Conservation (phyloP, 306 rosid species). For the Corylus americana region DNA sequence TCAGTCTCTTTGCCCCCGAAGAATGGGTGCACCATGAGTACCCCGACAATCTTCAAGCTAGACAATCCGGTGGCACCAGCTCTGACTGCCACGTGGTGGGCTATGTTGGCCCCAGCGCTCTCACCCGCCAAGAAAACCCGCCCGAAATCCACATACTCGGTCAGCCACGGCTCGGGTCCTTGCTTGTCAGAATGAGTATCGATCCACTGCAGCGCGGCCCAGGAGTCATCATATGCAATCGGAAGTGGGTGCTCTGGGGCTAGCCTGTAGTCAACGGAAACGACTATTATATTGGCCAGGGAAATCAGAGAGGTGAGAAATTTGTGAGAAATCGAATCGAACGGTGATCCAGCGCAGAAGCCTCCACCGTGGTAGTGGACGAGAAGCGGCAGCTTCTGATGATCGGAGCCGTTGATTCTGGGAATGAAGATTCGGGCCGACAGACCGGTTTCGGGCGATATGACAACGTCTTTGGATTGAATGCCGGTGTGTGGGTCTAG, state of each 20-base stretch:
- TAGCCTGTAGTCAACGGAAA: slow-evolving; percentile 31
- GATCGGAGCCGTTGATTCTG: neutral
- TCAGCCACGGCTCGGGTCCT: slow-evolving; percentile 33
- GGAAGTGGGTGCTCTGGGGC: slow-evolving; percentile 38
- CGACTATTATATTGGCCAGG: slow-evolving; percentile 17
- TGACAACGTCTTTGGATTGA: slow-evolving; percentile 25
- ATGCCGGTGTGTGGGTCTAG: slow-evolving; percentile 21
- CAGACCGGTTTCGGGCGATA: slow-evolving; percentile 10
- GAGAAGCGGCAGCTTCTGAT: slow-evolving; percentile 27
- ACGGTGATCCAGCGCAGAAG: slow-evolving; percentile 35
- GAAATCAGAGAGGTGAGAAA: slow-evolving; percentile 9
- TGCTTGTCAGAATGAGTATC: slow-evolving; percentile 4
- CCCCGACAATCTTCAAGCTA: no score
- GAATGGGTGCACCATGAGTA: no score
- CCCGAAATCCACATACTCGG: no score
- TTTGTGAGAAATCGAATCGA: neutral
- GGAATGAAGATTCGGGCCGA: slow-evolving; percentile 29
- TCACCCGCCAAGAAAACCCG: no score
- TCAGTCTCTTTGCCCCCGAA: no score
- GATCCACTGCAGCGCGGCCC: slow-evolving; percentile 32
- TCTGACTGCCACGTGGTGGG: no score
- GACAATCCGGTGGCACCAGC: no score
- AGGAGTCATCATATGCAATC: slow-evolving; percentile 31
- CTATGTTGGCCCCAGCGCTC: no score
- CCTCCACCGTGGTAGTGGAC: slow-evolving; percentile 38